Evolutionary conservation across 1,284 basidiomycete species (phyloP), one percentile per base, ranked within the genome.

Genomic region (Naganishia sp.): DNA sequence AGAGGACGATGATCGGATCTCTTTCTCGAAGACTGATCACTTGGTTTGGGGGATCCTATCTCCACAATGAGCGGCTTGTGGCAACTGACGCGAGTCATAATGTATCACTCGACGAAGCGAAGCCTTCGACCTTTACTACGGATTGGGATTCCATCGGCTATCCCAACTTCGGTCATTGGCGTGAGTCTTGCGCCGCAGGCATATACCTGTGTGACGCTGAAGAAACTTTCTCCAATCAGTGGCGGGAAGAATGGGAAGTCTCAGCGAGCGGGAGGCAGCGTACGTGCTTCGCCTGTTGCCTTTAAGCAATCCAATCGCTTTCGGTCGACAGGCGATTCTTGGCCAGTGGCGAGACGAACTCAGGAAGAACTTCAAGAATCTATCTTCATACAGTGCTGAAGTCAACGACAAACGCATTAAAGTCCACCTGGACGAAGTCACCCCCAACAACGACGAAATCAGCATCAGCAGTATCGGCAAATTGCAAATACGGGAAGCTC

Each of bases 121-220:
- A 5, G 31, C 15, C 55, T 44, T 23, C 55, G 4, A 21, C 33
- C 11, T 42, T 42, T 13, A 49, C 36, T 10, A 59, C 45, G 9
- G 56, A 59, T 25, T 59, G 56, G 56, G 33, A 49, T 48, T 15
- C 56, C 5, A 46, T 15, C 18, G 45, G 56, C 0, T 49, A n/a
- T 49, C 56, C 23, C 6, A n/a, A 59, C 18, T 48, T 36, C 21
- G 44, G 56, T 9, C 56, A 59, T 18, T 59, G 56, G 56, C 45
- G 56, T 59, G 18, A 46, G 56, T 59, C 25, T 10, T 23, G 5
- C 33, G 10, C 36, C 42, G 15, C 36, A 11, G 7, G 18, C 36
- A 5, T 16, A 10, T 18, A 9, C 1, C 25, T 5, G 15, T 11
- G 21, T 16, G 33, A 53, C 13, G 15, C 21, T 39, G 25, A 21